Evolutionary conservation across 805 yeast species (phyloP), one percentile per base, ranked within the genome.

Genomic region (Priceomyces fermenticarens): DNA sequence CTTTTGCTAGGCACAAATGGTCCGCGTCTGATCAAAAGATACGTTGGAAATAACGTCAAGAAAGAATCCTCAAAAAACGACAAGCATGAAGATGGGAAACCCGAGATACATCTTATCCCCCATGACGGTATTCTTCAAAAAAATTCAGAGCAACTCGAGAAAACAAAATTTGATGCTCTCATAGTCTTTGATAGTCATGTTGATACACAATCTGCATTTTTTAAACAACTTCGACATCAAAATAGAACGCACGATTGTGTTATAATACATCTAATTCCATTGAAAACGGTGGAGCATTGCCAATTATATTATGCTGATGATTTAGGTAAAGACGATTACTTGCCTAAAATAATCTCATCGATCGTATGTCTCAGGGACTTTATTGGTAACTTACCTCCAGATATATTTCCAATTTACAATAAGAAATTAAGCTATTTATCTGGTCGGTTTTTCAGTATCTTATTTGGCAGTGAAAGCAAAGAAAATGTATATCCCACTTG

Each of bases 251-350:
- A 43, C 3, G 57, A 52, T 8, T 75, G 85, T 0, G 83, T 88
- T 8, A 65, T 87, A 3, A 54, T 91, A 17, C 66, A 91, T 29
- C 65, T 91, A 16, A 80, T 88, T 3, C 84, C 96, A 2, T 77
- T 83, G 43, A 83, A 87, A 52, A 83, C 95, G 2, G 80, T 88
- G 17, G 97, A 91, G 52, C 98, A 91, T 57, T 81, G 88, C 46
- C 80, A 46, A 54, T 75, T 43, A 66, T 73, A 52, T 75, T 80
- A 67, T 55, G 58, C 44, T 43, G 63, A 47, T 38, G 54, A 39
- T 47, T 45, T 49, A 26, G 11, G 54, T 37, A 46, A 58, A 23
- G 49, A 71, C 1, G 51, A 55, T 16, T 77, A 78, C 48, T 65
- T 88, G 33, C 83, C 79, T 46, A 81, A 80, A 35, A 80, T 85